phyloP scores from a whole-genome alignment of 192 early-diverging fungal species.

The Backusella circina region DNA sequence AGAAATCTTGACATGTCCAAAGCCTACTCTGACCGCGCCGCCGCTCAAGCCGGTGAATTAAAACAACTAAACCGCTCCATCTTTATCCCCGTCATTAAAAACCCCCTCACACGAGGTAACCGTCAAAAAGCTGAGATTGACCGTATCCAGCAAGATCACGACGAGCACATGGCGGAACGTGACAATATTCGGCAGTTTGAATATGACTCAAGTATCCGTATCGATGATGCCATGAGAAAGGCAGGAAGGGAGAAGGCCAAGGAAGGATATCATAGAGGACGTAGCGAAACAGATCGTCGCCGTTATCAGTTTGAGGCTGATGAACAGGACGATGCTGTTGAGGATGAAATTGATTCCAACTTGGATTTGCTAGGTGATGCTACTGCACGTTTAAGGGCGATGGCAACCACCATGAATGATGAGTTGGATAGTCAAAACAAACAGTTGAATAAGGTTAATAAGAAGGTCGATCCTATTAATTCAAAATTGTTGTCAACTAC shows the following conservation, averaged over 20 bases:
- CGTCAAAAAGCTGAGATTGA: slow-evolving; percentile 55
- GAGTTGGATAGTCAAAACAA: slow-evolving; percentile 63
- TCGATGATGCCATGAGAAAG: slow-evolving; percentile 41
- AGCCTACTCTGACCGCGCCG: slow-evolving; percentile 50
- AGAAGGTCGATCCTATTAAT: slow-evolving; percentile 48
- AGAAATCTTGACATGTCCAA: slow-evolving; percentile 61
- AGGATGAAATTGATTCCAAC: slow-evolving; percentile 67
- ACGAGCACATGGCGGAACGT: slow-evolving; percentile 40
- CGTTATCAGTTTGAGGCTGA: slow-evolving; percentile 64
- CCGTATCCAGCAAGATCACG: slow-evolving; percentile 43
- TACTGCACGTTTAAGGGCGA: slow-evolving; percentile 51
- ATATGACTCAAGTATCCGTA: slow-evolving; percentile 50
- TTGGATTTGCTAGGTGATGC: slow-evolving; percentile 52
- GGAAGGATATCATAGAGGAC: slow-evolving; percentile 40
- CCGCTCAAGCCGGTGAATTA: slow-evolving; percentile 48
- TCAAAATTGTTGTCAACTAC: slow-evolving; percentile 24
- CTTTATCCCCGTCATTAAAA: slow-evolving; percentile 63
- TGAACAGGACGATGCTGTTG: slow-evolving; percentile 63
- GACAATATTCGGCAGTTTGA: slow-evolving; percentile 53
- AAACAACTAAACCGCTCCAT: slow-evolving; percentile 72
- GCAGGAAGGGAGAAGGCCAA: slow-evolving; percentile 26
- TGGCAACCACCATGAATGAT: slow-evolving; percentile 51
- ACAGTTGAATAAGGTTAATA: slow-evolving; percentile 44
- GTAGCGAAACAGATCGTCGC: slow-evolving; percentile 46
- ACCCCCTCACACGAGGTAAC: slow-evolving; percentile 61